Evolutionary conservation across 2,329 filamentous ascomycete genomes (phyloP), one percentile per base, ranked within the genome.

Genomic region (Sporothrix pseudoabietina): DNA sequence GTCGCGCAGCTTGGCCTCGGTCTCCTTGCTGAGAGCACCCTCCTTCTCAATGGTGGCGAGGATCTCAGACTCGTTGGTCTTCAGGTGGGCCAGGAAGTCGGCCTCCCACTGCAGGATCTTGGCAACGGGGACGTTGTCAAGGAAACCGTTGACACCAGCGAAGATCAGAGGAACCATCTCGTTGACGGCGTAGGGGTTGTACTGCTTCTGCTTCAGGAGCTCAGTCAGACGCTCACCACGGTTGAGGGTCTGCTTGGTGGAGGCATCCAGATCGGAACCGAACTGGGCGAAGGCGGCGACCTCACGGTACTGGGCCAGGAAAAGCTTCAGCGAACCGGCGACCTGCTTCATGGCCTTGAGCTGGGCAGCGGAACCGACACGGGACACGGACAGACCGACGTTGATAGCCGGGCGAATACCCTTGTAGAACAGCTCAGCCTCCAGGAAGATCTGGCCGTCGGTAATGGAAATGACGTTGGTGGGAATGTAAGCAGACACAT

Each of bases 261-360:
- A 90, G 80, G 96, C 96, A 87, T 99, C 96, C 79, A 99, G 89
- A 89, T 99, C 96, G 83, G 96, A 99, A 92, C 96, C 96, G 90
- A 99, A 99, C 88, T 99, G 96, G 80, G 96, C 95, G 87, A 99
- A 99, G 80, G 96, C 96, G 82, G 96, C 96, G 77, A 99, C 96
- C 87, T 99, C 96, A 96, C 96, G 96, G 91, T 99, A 99, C 89
- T 99, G 96, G 81, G 96, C 96, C 92, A 99, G 93, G 94, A 98
- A 99, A 80, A 99, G 94, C 91, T 99, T 99, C 83, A 99, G 89
- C 79, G 95, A 98, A 90, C 96, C 96, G 82, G 96, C 96, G 81
- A 99, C 96, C 90, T 99, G 96, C 91, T 99, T 99, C 96, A 99
- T 99, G 87, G 96, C 94, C 93, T 98, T 99, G 85, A 98, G 90